Evolutionary conservation across 2,329 filamentous ascomycete genomes (phyloP), one percentile per base, ranked within the genome.

Genomic region (Elsinoe ampelina): DNA sequence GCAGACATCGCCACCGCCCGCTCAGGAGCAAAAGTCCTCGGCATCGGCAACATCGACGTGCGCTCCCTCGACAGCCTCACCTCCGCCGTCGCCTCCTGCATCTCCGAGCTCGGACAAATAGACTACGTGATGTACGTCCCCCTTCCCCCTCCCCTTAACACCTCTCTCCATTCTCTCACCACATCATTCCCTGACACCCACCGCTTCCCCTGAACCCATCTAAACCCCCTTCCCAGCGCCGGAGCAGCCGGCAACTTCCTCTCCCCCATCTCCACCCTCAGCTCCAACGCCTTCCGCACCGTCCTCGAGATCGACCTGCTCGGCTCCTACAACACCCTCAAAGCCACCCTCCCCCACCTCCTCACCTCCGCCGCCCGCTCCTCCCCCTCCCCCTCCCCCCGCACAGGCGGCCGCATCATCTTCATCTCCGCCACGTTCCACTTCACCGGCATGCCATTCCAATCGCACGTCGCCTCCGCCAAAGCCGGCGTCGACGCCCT

Each of bases 171-270:
- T 22, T 22, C 22, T 22, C 22, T 22, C 5, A 22, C 22, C 22
- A n/a, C n/a, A n/a, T n/a, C n/a, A n/a, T n/a, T n/a, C n/a, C n/a
- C n/a, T n/a, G n/a, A n/a, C n/a, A n/a, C n/a, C n/a, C n/a, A n/a
- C n/a, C n/a, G n/a, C n/a, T n/a, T n/a, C n/a, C n/a, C n/a, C n/a
- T n/a, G n/a, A n/a, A n/a, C n/a, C n/a, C n/a, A n/a, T 22, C 51
- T 56, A 65, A 93, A n/a, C n/a, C 87, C 20, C 2, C 47, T 13
- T 20, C 10, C 26, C 47, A 51, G 47, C 68, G 92, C 92, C 17
- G 93, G 93, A 52, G 93, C 93, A 12, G 93, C 93, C 15, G 93
- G 93, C 58, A 98, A 98, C 72, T 98, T 97, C 71, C 79, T 98
- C 19, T 86, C 89, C 0, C 87, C 92, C 3, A 85, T 97, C 59